Evolutionary conservation across 2,329 filamentous ascomycete species (phyloP), one percentile per base, ranked within the genome.

Genomic region (Mycocentrospora acerina): DNA sequence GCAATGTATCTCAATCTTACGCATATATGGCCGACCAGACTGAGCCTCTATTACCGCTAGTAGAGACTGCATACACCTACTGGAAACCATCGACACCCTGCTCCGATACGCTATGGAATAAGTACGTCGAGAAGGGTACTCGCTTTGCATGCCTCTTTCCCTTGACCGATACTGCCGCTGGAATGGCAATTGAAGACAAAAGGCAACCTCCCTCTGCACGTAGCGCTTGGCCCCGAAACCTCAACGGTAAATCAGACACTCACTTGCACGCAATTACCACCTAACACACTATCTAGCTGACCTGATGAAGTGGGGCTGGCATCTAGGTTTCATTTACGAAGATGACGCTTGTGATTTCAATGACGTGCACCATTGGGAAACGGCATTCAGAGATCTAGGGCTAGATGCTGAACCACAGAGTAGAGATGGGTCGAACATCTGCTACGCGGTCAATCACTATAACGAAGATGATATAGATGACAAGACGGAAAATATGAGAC

Each of bases 161-260:
- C 1, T 51, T 44, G 2, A 42, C 46, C 1, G 55, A 57, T 14
- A n/a, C 15, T 8, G 44, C 27, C 5, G 55, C 55, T 7, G 53
- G 53, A 9, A 41, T 24, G 10, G 39, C 49, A 15, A 15, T 26
- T 10, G 11, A 35, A 12, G 45, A 53, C 12, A 42, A 27, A 0
- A 30, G 46, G 4, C 32, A 25, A 3, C 53, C 51, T 6, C 48
- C 51, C 13, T 57, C 54, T 3, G 51, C 46, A 7, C 35, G 39
- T 3, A 59, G 51, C 24, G 24, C 2, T 3, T 60, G 55, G 53
- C 39, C 33, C 8, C 41, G 48, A 5, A 46, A 56, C 14, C 36
- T 56, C 7, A 35, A 19, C 18, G 11, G 47, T 45, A 26, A 35
- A 29, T 22, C 5, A 9, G 5, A 22, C 9, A 5, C 5, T 9